phyloP scores from a whole-genome alignment of 164 flowering plant species.

The Chimonanthus praecox region DNA sequence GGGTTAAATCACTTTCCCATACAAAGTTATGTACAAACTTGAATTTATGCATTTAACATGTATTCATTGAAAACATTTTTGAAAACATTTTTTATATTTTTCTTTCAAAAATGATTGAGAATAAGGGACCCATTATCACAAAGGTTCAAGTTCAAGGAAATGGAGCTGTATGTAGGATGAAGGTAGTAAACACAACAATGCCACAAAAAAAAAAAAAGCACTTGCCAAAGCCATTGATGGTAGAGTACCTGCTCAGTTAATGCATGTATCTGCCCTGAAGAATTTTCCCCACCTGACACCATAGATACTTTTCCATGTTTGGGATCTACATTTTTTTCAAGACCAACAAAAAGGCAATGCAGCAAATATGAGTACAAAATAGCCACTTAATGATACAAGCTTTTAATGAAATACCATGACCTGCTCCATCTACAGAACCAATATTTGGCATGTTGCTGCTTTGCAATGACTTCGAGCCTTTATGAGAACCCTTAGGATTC shows the following conservation, averaged over 20 bases:
- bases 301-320: slow-evolving; percentile 34
- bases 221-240: background rate
- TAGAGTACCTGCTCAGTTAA: slow-evolving; percentile 54
- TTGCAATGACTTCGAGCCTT: slow-evolving; percentile 58
- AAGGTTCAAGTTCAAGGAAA: background rate
- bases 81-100: too few relatives aligned
- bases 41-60: too few relatives aligned
- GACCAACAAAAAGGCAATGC: background rate
- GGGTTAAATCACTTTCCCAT: too few relatives aligned
- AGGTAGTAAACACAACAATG: background rate
- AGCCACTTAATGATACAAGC: slow-evolving; percentile 7
- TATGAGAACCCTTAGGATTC: slow-evolving; percentile 36
- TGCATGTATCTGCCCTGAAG: slow-evolving; percentile 36
- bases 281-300: slow-evolving; percentile 26
- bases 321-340: slow-evolving; percentile 20
- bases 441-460: slow-evolving; percentile 34
- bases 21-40: too few relatives aligned
- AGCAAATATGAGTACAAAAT: background rate
- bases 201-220: too few relatives aligned
- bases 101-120: background rate
- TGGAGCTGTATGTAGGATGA: background rate
- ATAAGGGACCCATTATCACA: background rate
- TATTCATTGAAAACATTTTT: too few relatives aligned
- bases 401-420: slow-evolving; percentile 29
- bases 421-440: slow-evolving; percentile 28